A percentile compares a stretch with the other conserved stretches of the same genome.
These are phyloP conservation scores for Vigna unguiculata DNA, from an alignment of 306 rosid species.

Conservation along the genomic window DNA sequence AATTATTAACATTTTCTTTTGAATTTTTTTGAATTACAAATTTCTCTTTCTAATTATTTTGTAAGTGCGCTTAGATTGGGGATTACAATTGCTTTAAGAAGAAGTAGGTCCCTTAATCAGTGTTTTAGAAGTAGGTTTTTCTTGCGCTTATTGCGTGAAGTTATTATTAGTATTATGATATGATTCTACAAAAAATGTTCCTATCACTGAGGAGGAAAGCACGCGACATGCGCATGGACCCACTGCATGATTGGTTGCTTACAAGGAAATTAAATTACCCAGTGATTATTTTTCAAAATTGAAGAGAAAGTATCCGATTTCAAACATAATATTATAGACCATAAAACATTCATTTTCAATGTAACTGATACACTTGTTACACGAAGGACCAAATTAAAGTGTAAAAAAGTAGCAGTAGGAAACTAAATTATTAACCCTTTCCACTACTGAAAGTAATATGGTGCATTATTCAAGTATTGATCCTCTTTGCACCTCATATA, in stretches of 20 bases:
- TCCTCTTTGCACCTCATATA: too few species aligned
- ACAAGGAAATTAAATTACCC: constrained; percentile 20
- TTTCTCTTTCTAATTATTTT: background rate
- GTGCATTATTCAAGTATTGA: too few species aligned
- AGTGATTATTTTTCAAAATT: too few species aligned
- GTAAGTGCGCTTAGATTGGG: constrained; percentile 12
- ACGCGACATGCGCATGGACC: constrained; percentile 42
- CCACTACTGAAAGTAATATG: too few species aligned
- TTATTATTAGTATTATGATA: constrained; percentile 4
- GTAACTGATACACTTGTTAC: too few species aligned
- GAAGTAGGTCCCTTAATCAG: background rate
- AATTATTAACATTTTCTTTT: constrained; percentile 22
- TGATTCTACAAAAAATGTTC: constrained; percentile 4
- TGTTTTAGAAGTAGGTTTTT: constrained; percentile 19
- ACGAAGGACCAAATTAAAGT: too few species aligned
- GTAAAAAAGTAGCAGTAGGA: too few species aligned
- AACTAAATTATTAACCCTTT: too few species aligned
- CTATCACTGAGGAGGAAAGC: constrained; percentile 19
- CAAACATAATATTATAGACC: too few species aligned
- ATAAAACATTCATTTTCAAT: too few species aligned
- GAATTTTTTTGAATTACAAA: constrained; percentile 44
- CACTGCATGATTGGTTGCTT: constrained; percentile 37
- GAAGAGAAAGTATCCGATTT: too few species aligned
- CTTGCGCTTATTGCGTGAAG: constrained; percentile 28
- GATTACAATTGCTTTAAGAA: background rate